A percentile compares a stretch with the other conserved stretches of the same genome.
Conservation (phyloP, 2,329 filamentous ascomycete species). For the Blastomyces emzantsi region DNA sequence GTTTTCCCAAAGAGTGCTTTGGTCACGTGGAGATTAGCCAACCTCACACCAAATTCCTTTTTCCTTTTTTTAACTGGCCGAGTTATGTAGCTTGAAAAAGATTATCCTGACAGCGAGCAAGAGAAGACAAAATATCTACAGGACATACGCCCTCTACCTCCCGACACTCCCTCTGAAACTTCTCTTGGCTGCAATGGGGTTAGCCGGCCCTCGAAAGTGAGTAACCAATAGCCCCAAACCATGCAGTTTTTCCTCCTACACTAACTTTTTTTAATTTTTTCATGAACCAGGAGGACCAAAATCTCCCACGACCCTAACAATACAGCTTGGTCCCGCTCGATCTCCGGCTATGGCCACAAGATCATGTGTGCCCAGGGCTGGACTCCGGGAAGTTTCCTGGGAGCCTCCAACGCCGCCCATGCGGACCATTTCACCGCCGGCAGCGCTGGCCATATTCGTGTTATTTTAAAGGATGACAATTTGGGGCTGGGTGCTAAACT, state of each 20-base stretch:
- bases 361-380: constrained; percentile 85
- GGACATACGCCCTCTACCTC: not conserved
- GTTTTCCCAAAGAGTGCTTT: not conserved
- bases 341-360: constrained; percentile 74
- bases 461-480: constrained; percentile 80
- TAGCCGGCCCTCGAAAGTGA: constrained; percentile 60
- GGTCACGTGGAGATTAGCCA: constrained; percentile 5
- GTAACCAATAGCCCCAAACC: constrained; percentile 11
- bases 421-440: constrained; percentile 67
- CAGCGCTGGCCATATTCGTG: constrained; percentile 76
- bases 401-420: constrained; percentile 66
- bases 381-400: constrained; percentile 75
- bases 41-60: not conserved
- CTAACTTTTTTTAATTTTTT: not conserved
- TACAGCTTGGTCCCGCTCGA: constrained; percentile 80
- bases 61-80: not conserved
- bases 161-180: not conserved
- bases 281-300: constrained; percentile 49
- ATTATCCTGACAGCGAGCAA: too few species aligned
- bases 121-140: not conserved
- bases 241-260: not conserved
- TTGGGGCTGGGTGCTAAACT: constrained; percentile 78
- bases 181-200: constrained; percentile 48
- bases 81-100: too few species aligned
- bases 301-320: constrained; percentile 92